Percentiles rank a stretch among this genome's conserved stretches.
These are phyloP conservation scores for Yarrowia yakushimensis DNA, from an alignment of 805 yeast species.

Conservation along the genomic window DNA sequence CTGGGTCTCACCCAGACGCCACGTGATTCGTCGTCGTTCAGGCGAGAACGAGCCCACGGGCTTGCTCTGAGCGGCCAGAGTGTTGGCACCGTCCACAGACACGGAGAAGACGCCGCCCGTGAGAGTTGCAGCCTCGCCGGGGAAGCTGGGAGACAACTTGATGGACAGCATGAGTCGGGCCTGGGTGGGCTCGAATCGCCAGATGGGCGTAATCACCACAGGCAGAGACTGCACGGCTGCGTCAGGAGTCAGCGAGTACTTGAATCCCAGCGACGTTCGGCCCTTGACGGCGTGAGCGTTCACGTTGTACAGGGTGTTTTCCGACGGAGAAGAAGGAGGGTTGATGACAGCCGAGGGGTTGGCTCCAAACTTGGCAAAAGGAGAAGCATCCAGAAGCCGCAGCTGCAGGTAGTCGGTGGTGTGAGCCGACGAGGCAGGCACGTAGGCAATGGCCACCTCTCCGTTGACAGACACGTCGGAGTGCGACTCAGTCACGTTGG, in stretches of 20 bases:
- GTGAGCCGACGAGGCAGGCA: conserved; percentile 27
- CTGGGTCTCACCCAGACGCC: conserved; percentile 56
- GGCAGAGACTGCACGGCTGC: conserved; percentile 51
- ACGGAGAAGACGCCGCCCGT: conserved; percentile 55
- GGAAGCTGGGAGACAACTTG: conserved; percentile 50
- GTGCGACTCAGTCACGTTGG: conserved; percentile 67
- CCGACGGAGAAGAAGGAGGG: conserved; percentile 33
- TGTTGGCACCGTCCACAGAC: conserved; percentile 54
- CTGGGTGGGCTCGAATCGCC: conserved; percentile 85
- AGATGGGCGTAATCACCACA: conserved; percentile 68
- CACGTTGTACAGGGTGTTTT: conserved; percentile 25
- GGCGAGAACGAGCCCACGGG: conserved; percentile 90
- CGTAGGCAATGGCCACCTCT: conserved; percentile 78
- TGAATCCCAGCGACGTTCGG: conserved; percentile 66
- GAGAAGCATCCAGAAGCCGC: background rate
- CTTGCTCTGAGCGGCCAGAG: conserved; percentile 74
- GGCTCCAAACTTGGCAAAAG: conserved; percentile 40
- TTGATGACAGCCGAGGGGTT: conserved; percentile 54
- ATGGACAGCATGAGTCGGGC: conserved; percentile 78
- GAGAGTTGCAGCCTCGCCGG: conserved; percentile 38
- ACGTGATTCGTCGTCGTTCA: conserved; percentile 80
- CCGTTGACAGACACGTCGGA: conserved; percentile 66
- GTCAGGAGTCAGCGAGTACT: conserved; percentile 56
- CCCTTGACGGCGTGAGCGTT: conserved; percentile 20
- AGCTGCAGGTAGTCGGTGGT: conserved; percentile 10